Evolutionary conservation across 2,329 filamentous ascomycete species (phyloP).

Genomic region (Trichoderma sp.): DNA sequence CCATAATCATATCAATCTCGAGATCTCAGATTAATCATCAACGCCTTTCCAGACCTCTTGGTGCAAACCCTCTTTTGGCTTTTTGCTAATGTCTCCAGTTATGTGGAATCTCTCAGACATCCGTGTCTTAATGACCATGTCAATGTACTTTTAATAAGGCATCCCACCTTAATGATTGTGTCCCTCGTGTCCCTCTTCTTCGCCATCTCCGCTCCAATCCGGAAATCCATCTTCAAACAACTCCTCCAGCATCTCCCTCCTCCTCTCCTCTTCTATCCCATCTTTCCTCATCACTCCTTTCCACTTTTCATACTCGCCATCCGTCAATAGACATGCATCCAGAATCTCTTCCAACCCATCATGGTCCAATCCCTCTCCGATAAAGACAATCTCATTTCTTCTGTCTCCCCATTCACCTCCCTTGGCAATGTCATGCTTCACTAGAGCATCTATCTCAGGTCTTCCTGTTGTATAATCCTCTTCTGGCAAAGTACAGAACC

Average conservation of each 20-base stretch:
- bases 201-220: slow-evolving; percentile 49
- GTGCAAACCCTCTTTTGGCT: neutral
- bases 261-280: slow-evolving; percentile 36
- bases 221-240: slow-evolving; percentile 59
- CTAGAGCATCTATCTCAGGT: slow-evolving; percentile 45
- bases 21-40: neutral
- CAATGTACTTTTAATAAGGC: neutral
- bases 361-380: slow-evolving; percentile 61
- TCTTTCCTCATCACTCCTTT: slow-evolving; percentile 48
- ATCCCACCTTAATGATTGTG: slow-evolving; percentile 23
- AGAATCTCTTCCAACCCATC: slow-evolving; percentile 49
- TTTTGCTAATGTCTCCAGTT: neutral
- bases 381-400: slow-evolving; percentile 70
- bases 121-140: neutral
- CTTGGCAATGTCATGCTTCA: slow-evolving; percentile 48
- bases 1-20: neutral
- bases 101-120: neutral
- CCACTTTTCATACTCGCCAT: slow-evolving; percentile 55
- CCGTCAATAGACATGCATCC: slow-evolving; percentile 60
- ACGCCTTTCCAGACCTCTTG: neutral
- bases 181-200: slow-evolving; percentile 34
- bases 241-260: slow-evolving; percentile 55
- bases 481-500: slow-evolving; percentile 59
- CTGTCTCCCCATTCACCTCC: slow-evolving; percentile 66
- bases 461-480: slow-evolving; percentile 49